phyloP scores from a whole-genome alignment of 2,329 filamentous ascomycete species.

The Ophiostoma sp. region DNA sequence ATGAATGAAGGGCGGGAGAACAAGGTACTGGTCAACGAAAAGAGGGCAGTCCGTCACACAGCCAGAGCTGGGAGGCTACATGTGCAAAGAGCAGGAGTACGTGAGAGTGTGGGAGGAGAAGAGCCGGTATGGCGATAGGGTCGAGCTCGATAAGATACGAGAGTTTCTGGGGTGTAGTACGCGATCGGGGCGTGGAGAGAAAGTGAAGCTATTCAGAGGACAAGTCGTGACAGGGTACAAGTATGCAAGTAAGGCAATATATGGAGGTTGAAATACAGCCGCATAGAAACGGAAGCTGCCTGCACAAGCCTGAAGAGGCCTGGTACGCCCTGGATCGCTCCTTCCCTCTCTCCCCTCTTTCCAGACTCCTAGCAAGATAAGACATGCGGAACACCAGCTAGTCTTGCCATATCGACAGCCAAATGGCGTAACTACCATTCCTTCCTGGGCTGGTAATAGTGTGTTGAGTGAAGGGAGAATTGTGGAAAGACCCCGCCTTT shows the following conservation, averaged over 20 bases:
- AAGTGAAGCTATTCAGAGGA: neutral
- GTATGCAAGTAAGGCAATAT: neutral
- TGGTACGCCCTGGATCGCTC: neutral
- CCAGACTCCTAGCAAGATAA: conserved; percentile 16
- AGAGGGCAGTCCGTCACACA: neutral
- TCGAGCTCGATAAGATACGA: neutral
- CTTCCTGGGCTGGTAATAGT: neutral
- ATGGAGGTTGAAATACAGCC: neutral
- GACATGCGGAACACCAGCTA: conserved; percentile 13
- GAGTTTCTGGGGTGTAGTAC: neutral
- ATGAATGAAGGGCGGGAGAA: neutral
- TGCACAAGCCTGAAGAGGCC: neutral
- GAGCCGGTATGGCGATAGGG: neutral
- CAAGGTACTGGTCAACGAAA: neutral
- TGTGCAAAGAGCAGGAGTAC: neutral
- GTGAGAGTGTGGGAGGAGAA: neutral
- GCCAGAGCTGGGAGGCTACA: neutral
- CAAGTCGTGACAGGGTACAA: neutral
- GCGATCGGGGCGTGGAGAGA: neutral
- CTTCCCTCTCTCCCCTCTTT: conserved; percentile 7
- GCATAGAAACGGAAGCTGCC: neutral
- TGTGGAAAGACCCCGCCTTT: conserved; percentile 14
- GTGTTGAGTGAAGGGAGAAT: neutral
- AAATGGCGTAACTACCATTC: conserved; percentile 11
- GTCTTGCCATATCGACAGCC: conserved; percentile 6